Percentiles rank a stretch among this genome's conserved stretches.
These are phyloP conservation scores for Talaromyces sp. DNA, from an alignment of 2,329 filamentous ascomycete species.

Conservation along the genomic window DNA sequence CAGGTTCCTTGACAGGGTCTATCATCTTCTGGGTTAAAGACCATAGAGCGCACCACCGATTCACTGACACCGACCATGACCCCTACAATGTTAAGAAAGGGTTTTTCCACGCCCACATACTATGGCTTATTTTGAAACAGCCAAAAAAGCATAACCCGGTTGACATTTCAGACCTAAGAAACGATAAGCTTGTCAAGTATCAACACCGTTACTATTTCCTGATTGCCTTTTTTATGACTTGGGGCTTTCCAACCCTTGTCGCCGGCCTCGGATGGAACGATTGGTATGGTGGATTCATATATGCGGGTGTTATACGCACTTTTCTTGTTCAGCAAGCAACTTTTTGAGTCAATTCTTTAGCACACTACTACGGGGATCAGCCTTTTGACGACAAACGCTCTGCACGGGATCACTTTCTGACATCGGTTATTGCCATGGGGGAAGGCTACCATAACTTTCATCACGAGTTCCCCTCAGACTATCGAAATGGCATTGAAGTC, in stretches of 20 bases:
- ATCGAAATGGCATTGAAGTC: slow-evolving; percentile 87
- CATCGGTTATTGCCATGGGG: slow-evolving; percentile 75
- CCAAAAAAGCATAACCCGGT: slow-evolving; percentile 80
- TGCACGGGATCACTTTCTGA: slow-evolving; percentile 80
- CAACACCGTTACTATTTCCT: slow-evolving; percentile 84
- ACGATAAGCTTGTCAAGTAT: slow-evolving; percentile 78
- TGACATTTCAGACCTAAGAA: slow-evolving; percentile 82
- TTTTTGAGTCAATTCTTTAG: slow-evolving; percentile 90
- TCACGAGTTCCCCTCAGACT: slow-evolving; percentile 88
- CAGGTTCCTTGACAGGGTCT: slow-evolving; percentile 77
- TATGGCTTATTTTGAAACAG: slow-evolving; percentile 91
- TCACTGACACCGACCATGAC: slow-evolving; percentile 88
- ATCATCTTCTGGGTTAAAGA: slow-evolving; percentile 84
- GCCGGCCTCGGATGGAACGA: slow-evolving; percentile 75
- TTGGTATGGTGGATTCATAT: slow-evolving; percentile 75
- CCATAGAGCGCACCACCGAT: slow-evolving; percentile 82
- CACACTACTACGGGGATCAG: slow-evolving; percentile 86
- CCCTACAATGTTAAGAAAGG: slow-evolving; percentile 88
- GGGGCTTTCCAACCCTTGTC: slow-evolving; percentile 69
- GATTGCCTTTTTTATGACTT: slow-evolving; percentile 69
- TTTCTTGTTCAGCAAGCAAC: slow-evolving; percentile 89
- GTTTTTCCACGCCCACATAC: slow-evolving; percentile 73
- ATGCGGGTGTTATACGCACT: slow-evolving; percentile 76
- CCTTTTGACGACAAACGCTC: slow-evolving; percentile 69
- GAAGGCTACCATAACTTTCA: slow-evolving; percentile 95